Evolutionary conservation across 352 stramenopile genomes (phyloP).

Genomic region (Globisporangium cederbergense): DNA sequence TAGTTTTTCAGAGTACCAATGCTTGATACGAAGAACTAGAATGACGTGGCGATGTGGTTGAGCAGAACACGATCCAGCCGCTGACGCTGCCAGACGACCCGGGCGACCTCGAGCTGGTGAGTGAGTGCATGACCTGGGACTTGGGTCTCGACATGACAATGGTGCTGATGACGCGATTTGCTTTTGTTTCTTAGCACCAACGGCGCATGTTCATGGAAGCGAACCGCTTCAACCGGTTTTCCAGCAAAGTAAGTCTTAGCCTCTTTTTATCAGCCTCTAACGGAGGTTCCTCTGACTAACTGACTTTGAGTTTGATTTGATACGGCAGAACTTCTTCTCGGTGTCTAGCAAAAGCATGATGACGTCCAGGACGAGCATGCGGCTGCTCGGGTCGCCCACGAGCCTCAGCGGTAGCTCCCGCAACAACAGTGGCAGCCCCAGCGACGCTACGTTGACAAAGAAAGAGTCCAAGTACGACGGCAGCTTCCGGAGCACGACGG

Average conservation of each 20-base stretch:
- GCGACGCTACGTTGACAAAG: conserved; percentile 1
- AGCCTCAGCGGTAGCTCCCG: conserved; percentile 18
- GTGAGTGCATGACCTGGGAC: background rate
- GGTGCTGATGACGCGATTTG: background rate
- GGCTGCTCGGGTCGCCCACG: conserved; percentile 16
- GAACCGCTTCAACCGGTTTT: conserved; percentile 46
- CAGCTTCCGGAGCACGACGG: conserved; percentile 20
- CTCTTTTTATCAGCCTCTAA: too few relatives aligned
- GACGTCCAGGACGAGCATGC: conserved; percentile 22
- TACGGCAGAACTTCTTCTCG: conserved; percentile 34
- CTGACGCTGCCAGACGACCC: conserved; percentile 42
- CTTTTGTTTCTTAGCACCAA: conserved; percentile 32
- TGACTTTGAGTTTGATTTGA: too few relatives aligned
- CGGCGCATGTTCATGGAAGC: conserved; percentile 63
- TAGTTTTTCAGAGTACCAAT: background rate
- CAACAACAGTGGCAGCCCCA: background rate
- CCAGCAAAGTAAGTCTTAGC: conserved; percentile 30
- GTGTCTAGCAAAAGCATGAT: conserved; percentile 41
- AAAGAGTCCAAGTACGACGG: conserved; percentile 31
- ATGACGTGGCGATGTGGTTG: background rate
- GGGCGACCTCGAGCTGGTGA: conserved; percentile 55
- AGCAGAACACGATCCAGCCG: conserved; percentile 35
- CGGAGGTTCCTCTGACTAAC: too few relatives aligned
- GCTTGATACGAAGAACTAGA: background rate
- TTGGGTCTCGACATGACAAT: background rate